phyloP scores from a whole-genome alignment of 352 stramenopile genomes.

The Phytopythium cucurbitacearum region DNA sequence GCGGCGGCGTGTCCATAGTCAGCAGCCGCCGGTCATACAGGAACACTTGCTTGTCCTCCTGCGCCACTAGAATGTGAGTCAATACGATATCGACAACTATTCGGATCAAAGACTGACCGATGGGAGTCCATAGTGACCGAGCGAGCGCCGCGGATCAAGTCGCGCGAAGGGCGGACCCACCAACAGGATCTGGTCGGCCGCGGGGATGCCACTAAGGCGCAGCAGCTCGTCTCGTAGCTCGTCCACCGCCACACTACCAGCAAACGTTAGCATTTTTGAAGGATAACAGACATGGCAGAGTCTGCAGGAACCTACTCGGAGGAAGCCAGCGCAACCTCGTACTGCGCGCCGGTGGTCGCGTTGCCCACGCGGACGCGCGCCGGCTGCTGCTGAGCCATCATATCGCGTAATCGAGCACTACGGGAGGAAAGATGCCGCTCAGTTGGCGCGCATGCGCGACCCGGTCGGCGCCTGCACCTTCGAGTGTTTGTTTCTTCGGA shows the following conservation, averaged over 20 bases:
- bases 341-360: slow-evolving; percentile 31
- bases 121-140: slow-evolving; percentile 68
- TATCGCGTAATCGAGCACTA: no score
- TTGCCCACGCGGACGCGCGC: slow-evolving; percentile 40
- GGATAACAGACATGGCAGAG: background rate
- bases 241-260: slow-evolving; percentile 53
- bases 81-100: background rate
- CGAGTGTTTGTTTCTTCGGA: background rate
- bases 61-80: background rate
- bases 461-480: background rate
- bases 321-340: slow-evolving; percentile 31
- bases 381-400: no score
- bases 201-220: slow-evolving; percentile 50
- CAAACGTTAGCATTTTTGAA: slow-evolving; percentile 5
- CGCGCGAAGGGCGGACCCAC: slow-evolving; percentile 72
- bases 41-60: slow-evolving; percentile 70
- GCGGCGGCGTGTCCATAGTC: slow-evolving; percentile 29
- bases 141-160: slow-evolving; percentile 59
- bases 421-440: no score
- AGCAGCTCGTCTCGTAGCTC: slow-evolving; percentile 65
- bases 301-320: slow-evolving; percentile 35
- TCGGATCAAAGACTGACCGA: slow-evolving; percentile 15
- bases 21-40: slow-evolving; percentile 82
- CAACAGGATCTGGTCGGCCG: slow-evolving; percentile 75
- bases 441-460: background rate